Conservation (phyloP, 257 asterid genomes). For the Scutellaria minor region DNA sequence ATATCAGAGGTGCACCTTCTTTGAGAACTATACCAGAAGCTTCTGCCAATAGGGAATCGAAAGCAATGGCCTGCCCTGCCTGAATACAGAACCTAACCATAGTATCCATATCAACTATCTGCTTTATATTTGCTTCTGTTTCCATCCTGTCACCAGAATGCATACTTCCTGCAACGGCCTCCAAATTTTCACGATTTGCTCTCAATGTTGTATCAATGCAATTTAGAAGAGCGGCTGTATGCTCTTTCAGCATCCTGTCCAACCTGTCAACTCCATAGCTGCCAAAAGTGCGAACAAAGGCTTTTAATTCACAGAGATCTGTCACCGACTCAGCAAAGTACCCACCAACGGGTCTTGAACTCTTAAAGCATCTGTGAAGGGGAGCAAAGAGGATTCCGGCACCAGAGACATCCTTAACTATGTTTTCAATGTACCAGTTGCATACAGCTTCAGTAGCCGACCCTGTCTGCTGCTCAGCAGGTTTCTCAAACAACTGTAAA, state of each 20-base stretch:
- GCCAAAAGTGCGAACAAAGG: constrained; percentile 86
- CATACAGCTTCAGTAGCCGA: constrained; percentile 91
- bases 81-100: constrained; percentile 92
- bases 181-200: constrained; percentile 90
- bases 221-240: constrained; percentile 89
- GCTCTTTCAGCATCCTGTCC: constrained; percentile 94
- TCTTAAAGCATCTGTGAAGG: constrained; percentile 84
- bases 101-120: constrained; percentile 94
- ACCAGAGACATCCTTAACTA: constrained; percentile 85
- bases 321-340: constrained; percentile 92
- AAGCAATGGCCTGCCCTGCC: constrained; percentile 94
- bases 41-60: constrained; percentile 82
- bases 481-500: constrained; percentile 87
- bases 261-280: constrained; percentile 94
- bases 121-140: constrained; percentile 77
- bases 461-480: constrained; percentile 79
- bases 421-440: constrained; percentile 94
- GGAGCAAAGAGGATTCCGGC: constrained; percentile 95
- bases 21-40: constrained; percentile 81
- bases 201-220: constrained; percentile 93
- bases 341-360: constrained; percentile 97
- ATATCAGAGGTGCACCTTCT: constrained; percentile 93
- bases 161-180: constrained; percentile 93
- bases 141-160: constrained; percentile 84
- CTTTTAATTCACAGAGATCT: constrained; percentile 76